These are phyloP conservation scores for Aquilaria yunnanensis DNA, from an alignment of 345 rosid genomes.

Conservation along the genomic window DNA sequence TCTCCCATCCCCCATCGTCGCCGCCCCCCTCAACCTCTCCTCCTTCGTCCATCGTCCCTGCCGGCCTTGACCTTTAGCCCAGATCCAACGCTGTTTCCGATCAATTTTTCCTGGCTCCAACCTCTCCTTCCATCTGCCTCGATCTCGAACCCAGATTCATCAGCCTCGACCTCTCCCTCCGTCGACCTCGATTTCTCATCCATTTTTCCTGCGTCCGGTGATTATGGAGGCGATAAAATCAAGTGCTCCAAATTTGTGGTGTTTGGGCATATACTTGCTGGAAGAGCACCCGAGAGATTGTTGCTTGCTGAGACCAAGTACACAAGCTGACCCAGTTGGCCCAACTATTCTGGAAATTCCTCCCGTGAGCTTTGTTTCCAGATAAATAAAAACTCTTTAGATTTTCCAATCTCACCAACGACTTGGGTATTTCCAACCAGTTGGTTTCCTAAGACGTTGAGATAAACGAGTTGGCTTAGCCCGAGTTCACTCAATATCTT, in stretches of 20 bases:
- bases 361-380: slow-evolving; percentile 53
- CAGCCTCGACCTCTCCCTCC: too few relatives aligned
- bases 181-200: too few relatives aligned
- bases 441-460: slow-evolving; percentile 62
- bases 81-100: too few relatives aligned
- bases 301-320: slow-evolving; percentile 56
- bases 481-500: slow-evolving; percentile 58
- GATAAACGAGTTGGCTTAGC: slow-evolving; percentile 46
- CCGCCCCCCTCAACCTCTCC: too few relatives aligned
- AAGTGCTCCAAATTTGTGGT: slow-evolving; percentile 43
- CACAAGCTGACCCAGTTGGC: slow-evolving; percentile 56
- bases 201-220: too few relatives aligned
- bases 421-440: slow-evolving; percentile 56
- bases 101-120: too few relatives aligned
- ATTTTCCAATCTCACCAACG: slow-evolving; percentile 34
- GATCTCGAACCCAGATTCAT: too few relatives aligned
- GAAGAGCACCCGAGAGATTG: slow-evolving; percentile 49
- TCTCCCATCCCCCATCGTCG: too few relatives aligned
- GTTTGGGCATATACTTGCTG: slow-evolving; percentile 52
- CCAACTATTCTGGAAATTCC: slow-evolving; percentile 62
- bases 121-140: too few relatives aligned
- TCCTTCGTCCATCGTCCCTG: too few relatives aligned
- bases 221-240: slow-evolving; percentile 24
- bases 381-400: slow-evolving; percentile 74
- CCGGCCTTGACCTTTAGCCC: too few relatives aligned